phyloP scores from a whole-genome alignment of 306 rosid species.

The Purshia tridentata region DNA sequence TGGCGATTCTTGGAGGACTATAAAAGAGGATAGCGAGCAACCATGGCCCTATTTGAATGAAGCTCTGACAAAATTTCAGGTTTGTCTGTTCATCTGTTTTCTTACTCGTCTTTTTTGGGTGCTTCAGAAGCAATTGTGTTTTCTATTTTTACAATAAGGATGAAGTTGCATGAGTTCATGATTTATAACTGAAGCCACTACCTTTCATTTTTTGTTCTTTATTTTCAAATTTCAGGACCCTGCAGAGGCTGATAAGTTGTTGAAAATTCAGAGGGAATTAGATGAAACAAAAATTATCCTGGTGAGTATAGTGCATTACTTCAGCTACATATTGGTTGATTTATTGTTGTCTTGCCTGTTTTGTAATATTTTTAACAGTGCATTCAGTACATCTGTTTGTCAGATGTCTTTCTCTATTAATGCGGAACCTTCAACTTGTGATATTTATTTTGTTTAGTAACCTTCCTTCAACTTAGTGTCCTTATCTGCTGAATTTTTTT shows the following conservation, averaged over 20 bases:
- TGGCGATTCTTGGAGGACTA: slow-evolving; percentile 86
- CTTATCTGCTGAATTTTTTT: not conserved
- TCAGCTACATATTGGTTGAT: not conserved
- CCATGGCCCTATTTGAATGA: slow-evolving; percentile 87
- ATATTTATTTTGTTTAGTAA: not conserved
- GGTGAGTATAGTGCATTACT: slow-evolving; percentile 47
- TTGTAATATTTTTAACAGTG: slow-evolving; percentile 13
- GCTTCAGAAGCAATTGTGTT: too few relatives aligned
- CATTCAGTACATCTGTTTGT: slow-evolving; percentile 11
- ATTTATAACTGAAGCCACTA: not conserved
- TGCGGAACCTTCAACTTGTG: slow-evolving; percentile 6
- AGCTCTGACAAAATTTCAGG: slow-evolving; percentile 84
- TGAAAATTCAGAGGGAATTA: slow-evolving; percentile 93
- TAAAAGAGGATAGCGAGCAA: slow-evolving; percentile 54
- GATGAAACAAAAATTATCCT: slow-evolving; percentile 98
- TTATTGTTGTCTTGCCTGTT: not conserved
- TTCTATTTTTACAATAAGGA: not conserved
- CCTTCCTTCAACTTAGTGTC: not conserved
- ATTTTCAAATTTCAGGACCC: slow-evolving; percentile 62
- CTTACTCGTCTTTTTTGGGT: slow-evolving; percentile 11
- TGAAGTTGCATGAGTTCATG: not conserved
- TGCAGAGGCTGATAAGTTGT: slow-evolving; percentile 94
- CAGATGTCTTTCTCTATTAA: slow-evolving; percentile 5
- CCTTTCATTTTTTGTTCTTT: slow-evolving; percentile 7
- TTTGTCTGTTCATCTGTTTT: slow-evolving; percentile 21